Evolutionary conservation across 768 basidiomycete species (phyloP).

Genomic region (Phanerodontia chrysosporium): DNA sequence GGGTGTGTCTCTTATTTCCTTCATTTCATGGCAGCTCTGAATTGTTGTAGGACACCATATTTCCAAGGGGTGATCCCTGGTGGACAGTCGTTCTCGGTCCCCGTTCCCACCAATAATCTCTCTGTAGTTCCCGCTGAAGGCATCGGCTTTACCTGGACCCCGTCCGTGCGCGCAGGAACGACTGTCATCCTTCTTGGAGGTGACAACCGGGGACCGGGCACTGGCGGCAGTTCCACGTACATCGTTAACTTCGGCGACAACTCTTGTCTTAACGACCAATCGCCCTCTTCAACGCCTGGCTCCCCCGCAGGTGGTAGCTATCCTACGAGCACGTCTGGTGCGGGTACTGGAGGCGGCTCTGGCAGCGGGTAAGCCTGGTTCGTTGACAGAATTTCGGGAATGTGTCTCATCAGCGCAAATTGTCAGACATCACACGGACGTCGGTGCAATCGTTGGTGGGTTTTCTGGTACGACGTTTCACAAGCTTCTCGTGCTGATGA

Average conservation of each 20-base stretch:
- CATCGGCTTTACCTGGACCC: conserved; percentile 68
- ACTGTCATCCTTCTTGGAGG: conserved; percentile 64
- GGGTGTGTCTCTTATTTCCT: conserved; percentile 37
- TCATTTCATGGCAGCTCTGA: neutral
- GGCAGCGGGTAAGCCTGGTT: conserved; percentile 13
- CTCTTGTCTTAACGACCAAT: conserved; percentile 52
- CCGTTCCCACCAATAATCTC: conserved; percentile 34
- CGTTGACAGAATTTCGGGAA: neutral
- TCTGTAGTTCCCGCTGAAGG: conserved; percentile 41
- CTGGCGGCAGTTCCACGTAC: conserved; percentile 58
- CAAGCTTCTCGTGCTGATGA: no score
- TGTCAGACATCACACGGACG: conserved; percentile 26
- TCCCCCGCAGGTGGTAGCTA: conserved; percentile 71
- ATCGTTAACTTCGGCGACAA: conserved; percentile 52
- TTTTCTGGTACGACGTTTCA: neutral
- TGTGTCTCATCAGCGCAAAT: neutral
- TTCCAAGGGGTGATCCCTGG: conserved; percentile 78
- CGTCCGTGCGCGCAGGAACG: conserved; percentile 59
- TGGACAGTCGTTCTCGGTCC: conserved; percentile 68
- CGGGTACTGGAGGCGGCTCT: conserved; percentile 28
- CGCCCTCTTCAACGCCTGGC: conserved; percentile 77
- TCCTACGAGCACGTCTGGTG: conserved; percentile 48
- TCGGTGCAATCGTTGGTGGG: conserved; percentile 50
- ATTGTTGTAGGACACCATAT: conserved; percentile 41
- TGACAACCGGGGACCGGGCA: conserved; percentile 62